Evolutionary conservation across 306 rosid species (phyloP).

Genomic region (Cicer bijugum): DNA sequence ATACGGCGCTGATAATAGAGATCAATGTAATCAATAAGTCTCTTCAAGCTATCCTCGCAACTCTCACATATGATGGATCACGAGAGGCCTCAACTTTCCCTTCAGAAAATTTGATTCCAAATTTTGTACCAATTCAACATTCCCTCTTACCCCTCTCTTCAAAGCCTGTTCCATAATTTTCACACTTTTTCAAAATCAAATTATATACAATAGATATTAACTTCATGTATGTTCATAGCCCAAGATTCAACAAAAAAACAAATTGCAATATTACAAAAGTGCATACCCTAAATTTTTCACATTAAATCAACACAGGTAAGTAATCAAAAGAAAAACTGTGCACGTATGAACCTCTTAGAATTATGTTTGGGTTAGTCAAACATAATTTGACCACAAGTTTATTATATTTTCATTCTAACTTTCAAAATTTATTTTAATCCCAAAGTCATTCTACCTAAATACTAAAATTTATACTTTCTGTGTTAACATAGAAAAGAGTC

Average conservation of each 20-base stretch:
- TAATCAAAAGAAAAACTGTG: too few species aligned
- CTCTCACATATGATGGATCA: slow-evolving; percentile 69
- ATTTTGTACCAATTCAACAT: slow-evolving; percentile 66
- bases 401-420: too few species aligned
- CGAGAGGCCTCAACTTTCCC: slow-evolving; percentile 55
- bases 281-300: background rate
- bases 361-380: too few species aligned
- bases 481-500: too few species aligned
- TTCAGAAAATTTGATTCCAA: slow-evolving; percentile 31
- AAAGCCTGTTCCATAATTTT: slow-evolving; percentile 44
- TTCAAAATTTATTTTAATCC: too few species aligned
- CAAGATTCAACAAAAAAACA: background rate
- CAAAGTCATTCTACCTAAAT: too few species aligned
- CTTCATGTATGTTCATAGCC: background rate
- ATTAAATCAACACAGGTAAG: background rate
- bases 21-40: slow-evolving; percentile 63
- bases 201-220: background rate
- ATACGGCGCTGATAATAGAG: slow-evolving; percentile 79
- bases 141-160: slow-evolving; percentile 49
- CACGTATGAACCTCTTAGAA: too few species aligned
- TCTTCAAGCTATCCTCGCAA: slow-evolving; percentile 73
- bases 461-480: too few species aligned
- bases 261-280: background rate
- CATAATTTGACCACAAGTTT: too few species aligned
- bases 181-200: background rate